Evolutionary conservation across 148 eudicot genomes (phyloP).

Genomic region (Chenopodium suecicum): DNA sequence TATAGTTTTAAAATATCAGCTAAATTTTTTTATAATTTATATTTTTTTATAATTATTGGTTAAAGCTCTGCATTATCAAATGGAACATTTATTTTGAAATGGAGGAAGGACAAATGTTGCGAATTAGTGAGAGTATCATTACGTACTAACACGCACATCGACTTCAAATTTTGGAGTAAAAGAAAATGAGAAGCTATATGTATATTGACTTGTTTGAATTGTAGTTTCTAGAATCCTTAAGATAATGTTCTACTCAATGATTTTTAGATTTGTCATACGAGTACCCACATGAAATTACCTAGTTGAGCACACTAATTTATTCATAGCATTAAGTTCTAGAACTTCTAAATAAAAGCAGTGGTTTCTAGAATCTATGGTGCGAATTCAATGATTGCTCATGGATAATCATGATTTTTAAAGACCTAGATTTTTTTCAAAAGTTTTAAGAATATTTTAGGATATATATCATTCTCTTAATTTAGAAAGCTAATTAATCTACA

Average conservation of each 20-base stretch:
- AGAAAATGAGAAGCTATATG: neutral
- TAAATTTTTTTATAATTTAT: no score
- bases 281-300: neutral
- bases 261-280: neutral
- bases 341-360: neutral
- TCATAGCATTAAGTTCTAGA: neutral
- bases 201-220: neutral
- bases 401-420: neutral
- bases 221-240: constrained; percentile 4
- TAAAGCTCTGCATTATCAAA: no score
- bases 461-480: no score
- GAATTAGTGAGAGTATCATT: neutral
- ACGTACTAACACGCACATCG: neutral
- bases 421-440: neutral
- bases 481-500: no score
- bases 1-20: no score
- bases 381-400: neutral
- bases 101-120: no score
- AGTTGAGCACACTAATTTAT: constrained; percentile 4
- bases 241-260: neutral
- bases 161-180: neutral
- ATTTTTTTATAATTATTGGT: no score
- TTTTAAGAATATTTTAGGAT: no score
- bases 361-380: constrained; percentile 9
- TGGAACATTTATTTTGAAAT: no score